Evolutionary conservation across 108 stramenopile genomes (phyloP), one percentile per base, ranked within the genome.

Genomic region (Fistulifera pelliculosa): DNA sequence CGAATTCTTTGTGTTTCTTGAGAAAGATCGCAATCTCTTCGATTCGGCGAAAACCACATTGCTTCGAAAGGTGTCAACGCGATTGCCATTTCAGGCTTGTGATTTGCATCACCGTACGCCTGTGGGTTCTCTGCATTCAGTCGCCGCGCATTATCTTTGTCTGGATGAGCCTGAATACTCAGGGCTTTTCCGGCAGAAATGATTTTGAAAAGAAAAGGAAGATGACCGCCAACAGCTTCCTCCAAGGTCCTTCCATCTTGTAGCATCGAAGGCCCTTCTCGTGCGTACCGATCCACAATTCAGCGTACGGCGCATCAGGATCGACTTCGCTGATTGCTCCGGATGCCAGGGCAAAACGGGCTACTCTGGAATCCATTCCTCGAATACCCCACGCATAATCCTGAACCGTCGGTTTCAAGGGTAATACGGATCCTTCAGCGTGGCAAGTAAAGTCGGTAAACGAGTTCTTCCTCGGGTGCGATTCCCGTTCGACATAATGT

Each of bases 41-140:
- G n/a, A 94, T 41, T 7, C 72, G 75, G 38, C 94, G 93, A 60
- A 97, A 97, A n/a, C 94, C 94, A 68, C 89, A 97, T 88, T 45
- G 89, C 96, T 64, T 95, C 91, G 54, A 99, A 96, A 49, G 71
- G 71, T n/a, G 93, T 95, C 40, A 99, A 58, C 1, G 97, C 96
- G 54, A 97, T 90, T 47, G 96, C 97, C 93, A 99, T 94, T 75
- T 99, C 99, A 0, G 99, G 99, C 62, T 99, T 99, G 80, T 99
- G 99, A 69, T 98, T 98, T 38, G 83, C 69, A 62, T 98, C 97
- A 42, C 86, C 87, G 71, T 99, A 99, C 10, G 76, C 60, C 13
- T 77, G 47, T 18, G 99, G 99, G 45, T 80, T 61, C 12, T 79
- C 74, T 17, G 61, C 55, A 55, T 97, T 80, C 19, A 99, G 69